Percentiles rank a stretch among this genome's conserved stretches.
These are phyloP conservation scores for Sordariomycetes sp. DNA, from an alignment of 2,329 filamentous ascomycete genomes.

Conservation along the genomic window DNA sequence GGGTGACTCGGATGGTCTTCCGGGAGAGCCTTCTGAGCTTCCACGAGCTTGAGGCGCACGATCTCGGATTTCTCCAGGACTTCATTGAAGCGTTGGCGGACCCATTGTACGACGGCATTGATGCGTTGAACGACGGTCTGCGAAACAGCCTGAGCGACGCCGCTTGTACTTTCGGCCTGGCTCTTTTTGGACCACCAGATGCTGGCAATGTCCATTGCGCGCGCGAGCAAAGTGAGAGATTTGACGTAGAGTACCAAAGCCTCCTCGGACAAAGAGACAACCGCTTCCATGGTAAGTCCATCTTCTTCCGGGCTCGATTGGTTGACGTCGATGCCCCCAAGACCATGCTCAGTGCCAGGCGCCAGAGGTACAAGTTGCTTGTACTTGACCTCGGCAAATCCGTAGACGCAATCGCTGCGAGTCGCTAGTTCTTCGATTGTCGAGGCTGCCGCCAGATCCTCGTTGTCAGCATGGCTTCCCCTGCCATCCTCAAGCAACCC, in stretches of 20 bases:
- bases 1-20: conserved; percentile 81
- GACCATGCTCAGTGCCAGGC: conserved; percentile 64
- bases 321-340: conserved; percentile 53
- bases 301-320: conserved; percentile 52
- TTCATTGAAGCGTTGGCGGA: conserved; percentile 89
- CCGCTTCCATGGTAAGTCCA: conserved; percentile 75
- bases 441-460: conserved; percentile 70
- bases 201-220: conserved; percentile 91
- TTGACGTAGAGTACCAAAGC: conserved; percentile 95
- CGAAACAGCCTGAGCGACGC: conserved; percentile 26
- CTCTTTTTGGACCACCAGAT: conserved; percentile 82
- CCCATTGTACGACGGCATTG: conserved; percentile 93
- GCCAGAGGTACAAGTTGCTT: conserved; percentile 88
- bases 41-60: conserved; percentile 78
- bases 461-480: conserved; percentile 52
- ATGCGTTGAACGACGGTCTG: conserved; percentile 59
- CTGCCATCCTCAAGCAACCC: conserved; percentile 60
- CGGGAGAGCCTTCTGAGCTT: conserved; percentile 77
- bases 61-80: conserved; percentile 93
- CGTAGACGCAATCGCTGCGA: conserved; percentile 90
- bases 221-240: conserved; percentile 77
- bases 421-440: conserved; percentile 87
- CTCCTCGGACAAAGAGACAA: conserved; percentile 84
- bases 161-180: conserved; percentile 34
- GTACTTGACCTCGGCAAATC: conserved; percentile 97